phyloP scores from a whole-genome alignment of 2,329 filamentous ascomycete species.

The Sporothrix euskadiensis region DNA sequence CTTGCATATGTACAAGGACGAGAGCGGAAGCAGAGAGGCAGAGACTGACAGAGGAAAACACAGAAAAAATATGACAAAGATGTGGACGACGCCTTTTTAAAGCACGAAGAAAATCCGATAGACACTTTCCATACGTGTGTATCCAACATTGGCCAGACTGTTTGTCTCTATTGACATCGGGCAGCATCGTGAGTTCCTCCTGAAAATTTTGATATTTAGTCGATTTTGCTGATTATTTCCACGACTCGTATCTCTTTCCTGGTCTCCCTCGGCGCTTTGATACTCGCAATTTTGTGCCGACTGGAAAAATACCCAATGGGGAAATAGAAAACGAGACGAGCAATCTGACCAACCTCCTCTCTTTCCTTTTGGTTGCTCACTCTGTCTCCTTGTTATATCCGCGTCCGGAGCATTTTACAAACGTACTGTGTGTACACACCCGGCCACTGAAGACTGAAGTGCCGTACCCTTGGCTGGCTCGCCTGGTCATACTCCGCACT shows the following conservation, averaged over 20 bases:
- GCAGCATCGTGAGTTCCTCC: not conserved
- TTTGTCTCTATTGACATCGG: not conserved
- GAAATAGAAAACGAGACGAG: slow-evolving; percentile 23
- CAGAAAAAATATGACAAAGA: not conserved
- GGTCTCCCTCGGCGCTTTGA: not conserved
- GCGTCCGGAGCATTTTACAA: not conserved
- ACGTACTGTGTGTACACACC: not conserved
- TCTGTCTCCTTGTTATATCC: not conserved
- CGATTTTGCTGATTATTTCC: not conserved
- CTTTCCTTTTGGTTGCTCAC: not conserved
- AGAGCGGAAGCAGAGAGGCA: not conserved
- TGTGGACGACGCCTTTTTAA: not conserved
- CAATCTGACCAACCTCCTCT: not conserved
- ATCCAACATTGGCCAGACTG: slow-evolving; percentile 12
- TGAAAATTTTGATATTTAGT: not conserved
- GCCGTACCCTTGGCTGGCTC: not conserved
- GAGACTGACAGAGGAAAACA: not conserved
- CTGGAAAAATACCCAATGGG: slow-evolving; percentile 10
- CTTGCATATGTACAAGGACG: slow-evolving; percentile 19
- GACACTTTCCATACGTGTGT: slow-evolving; percentile 13
- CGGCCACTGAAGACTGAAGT: not conserved
- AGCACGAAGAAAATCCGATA: not conserved
- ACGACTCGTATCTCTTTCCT: not conserved
- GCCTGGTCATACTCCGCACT: not conserved
- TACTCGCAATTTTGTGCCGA: not conserved